phyloP scores from a whole-genome alignment of 441 rosid species.

The Gossypium gossypioides region DNA sequence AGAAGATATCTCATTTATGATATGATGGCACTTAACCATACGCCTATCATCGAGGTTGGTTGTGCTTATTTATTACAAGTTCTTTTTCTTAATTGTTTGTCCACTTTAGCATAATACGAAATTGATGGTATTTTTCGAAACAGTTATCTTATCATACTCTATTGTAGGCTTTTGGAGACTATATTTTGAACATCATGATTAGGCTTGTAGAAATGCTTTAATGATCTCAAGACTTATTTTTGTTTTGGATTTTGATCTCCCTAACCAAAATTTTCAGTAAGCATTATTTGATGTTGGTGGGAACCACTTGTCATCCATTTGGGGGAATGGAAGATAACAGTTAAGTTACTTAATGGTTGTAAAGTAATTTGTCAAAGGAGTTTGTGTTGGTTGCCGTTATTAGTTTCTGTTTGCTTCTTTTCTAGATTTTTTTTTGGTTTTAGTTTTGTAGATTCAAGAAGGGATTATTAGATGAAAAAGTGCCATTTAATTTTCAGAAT shows the following conservation, averaged over 20 bases:
- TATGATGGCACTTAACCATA: constrained; percentile 73
- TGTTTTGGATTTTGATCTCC: background rate
- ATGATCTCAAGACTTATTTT: background rate
- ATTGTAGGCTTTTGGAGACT: background rate
- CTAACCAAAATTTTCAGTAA: background rate
- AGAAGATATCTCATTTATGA: constrained; percentile 98
- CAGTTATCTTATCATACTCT: background rate
- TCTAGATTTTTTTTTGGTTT: background rate
- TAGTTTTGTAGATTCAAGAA: background rate
- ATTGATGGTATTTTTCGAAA: background rate
- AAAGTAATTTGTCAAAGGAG: background rate
- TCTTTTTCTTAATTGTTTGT: constrained; percentile 5
- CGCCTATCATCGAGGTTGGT: constrained; percentile 75
- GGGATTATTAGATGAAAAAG: background rate
- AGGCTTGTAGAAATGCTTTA: background rate
- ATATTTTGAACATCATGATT: background rate
- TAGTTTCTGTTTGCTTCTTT: background rate
- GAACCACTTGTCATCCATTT: background rate
- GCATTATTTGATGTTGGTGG: background rate
- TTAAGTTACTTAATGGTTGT: background rate
- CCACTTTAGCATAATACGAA: background rate
- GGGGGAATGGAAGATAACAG: background rate
- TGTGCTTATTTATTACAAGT: background rate
- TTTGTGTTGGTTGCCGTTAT: background rate
- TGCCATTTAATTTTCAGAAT: background rate